phyloP scores from a whole-genome alignment of 106 monocot species.

The Triglochin maritima region DNA sequence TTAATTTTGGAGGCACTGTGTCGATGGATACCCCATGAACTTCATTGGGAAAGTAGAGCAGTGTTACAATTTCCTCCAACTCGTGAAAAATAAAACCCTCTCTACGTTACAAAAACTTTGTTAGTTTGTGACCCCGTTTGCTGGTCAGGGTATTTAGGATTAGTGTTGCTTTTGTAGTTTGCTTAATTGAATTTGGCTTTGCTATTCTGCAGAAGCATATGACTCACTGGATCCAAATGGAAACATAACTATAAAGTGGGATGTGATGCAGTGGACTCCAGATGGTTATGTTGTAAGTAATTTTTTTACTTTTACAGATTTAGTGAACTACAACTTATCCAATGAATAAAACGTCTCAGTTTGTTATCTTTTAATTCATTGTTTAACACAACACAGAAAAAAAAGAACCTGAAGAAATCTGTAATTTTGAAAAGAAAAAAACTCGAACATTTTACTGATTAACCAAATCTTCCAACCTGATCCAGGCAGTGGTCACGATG shows the following conservation, averaged over 20 bases:
- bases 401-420: neutral
- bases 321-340: neutral
- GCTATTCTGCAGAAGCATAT: conserved; percentile 50
- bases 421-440: neutral
- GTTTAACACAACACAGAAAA: neutral
- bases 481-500: conserved; percentile 51
- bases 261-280: conserved; percentile 67
- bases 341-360: too few relatives aligned
- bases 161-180: too few relatives aligned
- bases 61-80: too few relatives aligned
- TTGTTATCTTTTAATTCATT: too few relatives aligned
- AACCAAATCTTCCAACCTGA: neutral
- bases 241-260: conserved; percentile 90
- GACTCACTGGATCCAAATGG: conserved; percentile 76
- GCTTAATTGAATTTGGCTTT: neutral
- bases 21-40: too few relatives aligned
- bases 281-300: conserved; percentile 81
- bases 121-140: too few relatives aligned
- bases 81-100: too few relatives aligned
- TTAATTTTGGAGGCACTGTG: too few relatives aligned
- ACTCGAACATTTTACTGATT: neutral
- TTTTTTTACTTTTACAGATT: neutral
- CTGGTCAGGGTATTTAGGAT: too few relatives aligned
- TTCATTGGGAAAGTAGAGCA: too few relatives aligned
- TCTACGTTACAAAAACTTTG: too few relatives aligned